Conservation (phyloP, 164 flowering plant genomes). For the Berberis vulgaris region DNA sequence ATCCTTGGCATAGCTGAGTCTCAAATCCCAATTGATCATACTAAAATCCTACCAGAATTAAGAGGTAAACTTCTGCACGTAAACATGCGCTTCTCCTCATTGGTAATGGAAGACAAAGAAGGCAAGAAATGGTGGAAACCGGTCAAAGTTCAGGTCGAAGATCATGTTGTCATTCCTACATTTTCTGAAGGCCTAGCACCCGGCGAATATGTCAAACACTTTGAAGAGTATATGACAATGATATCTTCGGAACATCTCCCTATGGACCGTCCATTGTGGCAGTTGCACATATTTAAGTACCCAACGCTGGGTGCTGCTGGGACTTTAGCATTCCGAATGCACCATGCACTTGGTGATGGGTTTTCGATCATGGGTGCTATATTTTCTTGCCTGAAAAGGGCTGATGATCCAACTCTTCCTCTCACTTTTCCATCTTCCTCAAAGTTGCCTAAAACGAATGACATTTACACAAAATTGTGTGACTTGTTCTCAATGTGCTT, state of each 20-base stretch:
- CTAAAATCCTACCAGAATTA: background rate
- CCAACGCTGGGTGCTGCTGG: slow-evolving; percentile 7
- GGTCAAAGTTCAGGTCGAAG: slow-evolving; percentile 6
- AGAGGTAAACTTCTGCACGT: slow-evolving; percentile 2
- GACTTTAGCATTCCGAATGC: slow-evolving; percentile 6
- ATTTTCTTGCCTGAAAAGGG: slow-evolving; percentile 11
- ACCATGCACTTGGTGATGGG: slow-evolving; percentile 19
- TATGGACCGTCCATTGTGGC: slow-evolving; percentile 11
- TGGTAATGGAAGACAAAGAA: slow-evolving; percentile 3
- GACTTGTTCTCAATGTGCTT: slow-evolving; percentile 2
- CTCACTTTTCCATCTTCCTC: slow-evolving; percentile 11
- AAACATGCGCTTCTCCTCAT: slow-evolving; percentile 5
- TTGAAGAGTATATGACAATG: slow-evolving; percentile 5
- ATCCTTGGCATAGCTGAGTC: slow-evolving; percentile 6
- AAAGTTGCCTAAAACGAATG: background rate
- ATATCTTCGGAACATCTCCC: slow-evolving; percentile 5
- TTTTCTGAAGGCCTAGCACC: slow-evolving; percentile 5
- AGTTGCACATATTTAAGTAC: slow-evolving; percentile 10
- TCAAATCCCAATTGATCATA: slow-evolving; percentile 1
- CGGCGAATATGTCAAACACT: slow-evolving; percentile 1
- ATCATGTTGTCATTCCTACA: slow-evolving; percentile 8
- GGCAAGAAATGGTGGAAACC: slow-evolving; percentile 8
- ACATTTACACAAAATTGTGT: background rate
- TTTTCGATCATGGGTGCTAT: slow-evolving; percentile 13
- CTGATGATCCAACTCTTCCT: slow-evolving; percentile 15